Percentiles rank a stretch among this genome's conserved stretches.
Evolutionary conservation across 108 stramenopile species (phyloP).

Genomic region (Fragilaria radians): DNA sequence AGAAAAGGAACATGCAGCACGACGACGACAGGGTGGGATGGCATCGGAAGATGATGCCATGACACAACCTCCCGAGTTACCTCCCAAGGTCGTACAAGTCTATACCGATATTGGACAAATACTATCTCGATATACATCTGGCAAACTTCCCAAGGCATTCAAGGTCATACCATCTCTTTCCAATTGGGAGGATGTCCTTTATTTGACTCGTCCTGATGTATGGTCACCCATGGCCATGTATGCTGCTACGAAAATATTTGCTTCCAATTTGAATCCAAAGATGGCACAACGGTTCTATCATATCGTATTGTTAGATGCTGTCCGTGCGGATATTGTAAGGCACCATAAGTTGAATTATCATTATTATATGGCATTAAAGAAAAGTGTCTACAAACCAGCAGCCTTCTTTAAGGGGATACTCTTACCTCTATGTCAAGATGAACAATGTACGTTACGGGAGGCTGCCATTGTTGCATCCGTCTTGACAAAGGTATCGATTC

Average conservation of each 20-base stretch:
- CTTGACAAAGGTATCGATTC: constrained; percentile 89
- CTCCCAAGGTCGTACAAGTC: constrained; percentile 90
- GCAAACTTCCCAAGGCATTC: constrained; percentile 99
- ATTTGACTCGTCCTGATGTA: constrained; percentile 91
- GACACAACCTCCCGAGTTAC: constrained; percentile 47
- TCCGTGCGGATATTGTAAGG: constrained; percentile 87
- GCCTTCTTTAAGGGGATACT: constrained; percentile 99
- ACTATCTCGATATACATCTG: constrained; percentile 88
- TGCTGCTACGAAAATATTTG: constrained; percentile 95
- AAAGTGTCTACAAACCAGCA: constrained; percentile 96
- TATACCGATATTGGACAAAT: constrained; percentile 95
- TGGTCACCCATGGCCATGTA: constrained; percentile 97
- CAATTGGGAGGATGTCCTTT: constrained; percentile 98
- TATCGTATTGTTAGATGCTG: constrained; percentile 89
- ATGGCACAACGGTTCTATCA: constrained; percentile 98
- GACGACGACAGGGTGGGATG: constrained; percentile 23
- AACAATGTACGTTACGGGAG: constrained; percentile 93
- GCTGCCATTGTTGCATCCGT: constrained; percentile 94
- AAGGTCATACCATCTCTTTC: constrained; percentile 95
- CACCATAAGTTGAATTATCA: constrained; percentile 98
- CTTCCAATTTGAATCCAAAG: constrained; percentile 95
- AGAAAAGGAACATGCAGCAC: constrained; percentile 79
- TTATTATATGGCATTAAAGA: constrained; percentile 92
- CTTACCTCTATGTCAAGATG: constrained; percentile 87
- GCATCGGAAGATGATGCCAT: constrained; percentile 19